phyloP scores from a whole-genome alignment of 2,329 filamentous ascomycete genomes.

The Dactylella cylindrospora region DNA sequence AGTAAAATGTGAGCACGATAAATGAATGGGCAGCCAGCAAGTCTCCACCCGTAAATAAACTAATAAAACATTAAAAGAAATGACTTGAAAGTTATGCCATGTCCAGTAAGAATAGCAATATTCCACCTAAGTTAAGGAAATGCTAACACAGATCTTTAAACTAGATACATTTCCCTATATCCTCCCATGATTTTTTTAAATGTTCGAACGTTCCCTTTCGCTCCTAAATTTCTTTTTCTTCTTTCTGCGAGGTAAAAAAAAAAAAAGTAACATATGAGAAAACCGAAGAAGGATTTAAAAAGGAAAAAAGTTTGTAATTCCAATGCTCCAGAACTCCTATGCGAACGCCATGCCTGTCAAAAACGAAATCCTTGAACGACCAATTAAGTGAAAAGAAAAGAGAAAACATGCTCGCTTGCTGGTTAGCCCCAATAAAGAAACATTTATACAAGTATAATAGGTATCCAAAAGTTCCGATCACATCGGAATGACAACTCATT shows the following conservation, averaged over 20 bases:
- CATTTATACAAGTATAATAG: slow-evolving; percentile 18
- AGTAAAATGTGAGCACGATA: too few relatives aligned
- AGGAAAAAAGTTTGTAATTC: slow-evolving; percentile 1
- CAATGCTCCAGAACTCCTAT: slow-evolving; percentile 28
- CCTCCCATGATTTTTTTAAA: too few relatives aligned
- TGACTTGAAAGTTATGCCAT: too few relatives aligned
- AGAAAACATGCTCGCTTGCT: slow-evolving; percentile 28
- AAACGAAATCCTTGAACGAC: slow-evolving; percentile 3
- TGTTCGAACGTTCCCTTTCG: too few relatives aligned
- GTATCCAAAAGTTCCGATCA: slow-evolving; percentile 21
- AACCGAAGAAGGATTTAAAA: not conserved
- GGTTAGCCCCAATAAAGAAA: slow-evolving; percentile 20
- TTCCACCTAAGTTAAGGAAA: too few relatives aligned
- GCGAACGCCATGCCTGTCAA: slow-evolving; percentile 36
- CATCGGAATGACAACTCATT: too few relatives aligned
- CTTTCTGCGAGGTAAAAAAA: slow-evolving; percentile 1
- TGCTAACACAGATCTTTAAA: too few relatives aligned
- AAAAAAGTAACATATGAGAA: not conserved
- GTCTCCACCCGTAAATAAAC: too few relatives aligned
- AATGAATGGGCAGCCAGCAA: too few relatives aligned
- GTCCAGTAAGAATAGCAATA: too few relatives aligned
- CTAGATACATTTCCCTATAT: too few relatives aligned
- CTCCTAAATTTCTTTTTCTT: not conserved
- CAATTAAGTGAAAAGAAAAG: slow-evolving; percentile 4
- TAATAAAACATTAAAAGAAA: too few relatives aligned